Evolutionary conservation across 352 stramenopile genomes (phyloP).

Genomic region (Thalassiosira livingstoniorum): DNA sequence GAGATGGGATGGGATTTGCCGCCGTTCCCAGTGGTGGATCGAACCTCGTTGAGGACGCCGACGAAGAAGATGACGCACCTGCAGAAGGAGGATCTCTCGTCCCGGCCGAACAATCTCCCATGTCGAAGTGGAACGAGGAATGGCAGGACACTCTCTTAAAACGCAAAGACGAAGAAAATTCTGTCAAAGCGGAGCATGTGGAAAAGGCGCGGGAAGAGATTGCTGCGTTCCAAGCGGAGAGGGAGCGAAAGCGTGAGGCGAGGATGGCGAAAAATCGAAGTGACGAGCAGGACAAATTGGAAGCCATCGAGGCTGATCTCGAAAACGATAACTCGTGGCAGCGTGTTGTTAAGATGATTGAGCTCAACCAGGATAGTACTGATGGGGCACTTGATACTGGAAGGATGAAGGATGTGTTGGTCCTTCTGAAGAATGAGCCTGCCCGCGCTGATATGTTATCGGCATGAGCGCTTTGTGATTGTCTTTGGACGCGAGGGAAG

Average conservation of each 20-base stretch:
- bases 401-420: conserved; percentile 93
- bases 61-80: conserved; percentile 32
- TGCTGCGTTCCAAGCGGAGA: conserved; percentile 89
- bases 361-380: conserved; percentile 88
- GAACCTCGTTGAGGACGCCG: conserved; percentile 36
- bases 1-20: conserved; percentile 7
- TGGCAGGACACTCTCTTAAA: conserved; percentile 75
- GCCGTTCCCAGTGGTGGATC: not conserved
- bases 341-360: conserved; percentile 92
- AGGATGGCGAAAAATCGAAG: conserved; percentile 93
- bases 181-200: conserved; percentile 68
- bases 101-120: conserved; percentile 57
- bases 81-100: conserved; percentile 17
- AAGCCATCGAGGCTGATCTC: conserved; percentile 93
- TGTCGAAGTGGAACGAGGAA: conserved; percentile 83
- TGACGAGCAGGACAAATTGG: conserved; percentile 93
- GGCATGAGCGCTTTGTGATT: conserved; percentile 37
- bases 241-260: conserved; percentile 89
- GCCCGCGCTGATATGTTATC: conserved; percentile 67
- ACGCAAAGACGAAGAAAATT: conserved; percentile 82
- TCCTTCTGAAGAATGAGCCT: conserved; percentile 92
- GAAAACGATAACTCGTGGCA: conserved; percentile 95
- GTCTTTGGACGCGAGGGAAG: not conserved
- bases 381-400: conserved; percentile 89
- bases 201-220: conserved; percentile 73